Conservation (phyloP, 352 stramenopile species). For the Pilasporangium apinafurcum region DNA sequence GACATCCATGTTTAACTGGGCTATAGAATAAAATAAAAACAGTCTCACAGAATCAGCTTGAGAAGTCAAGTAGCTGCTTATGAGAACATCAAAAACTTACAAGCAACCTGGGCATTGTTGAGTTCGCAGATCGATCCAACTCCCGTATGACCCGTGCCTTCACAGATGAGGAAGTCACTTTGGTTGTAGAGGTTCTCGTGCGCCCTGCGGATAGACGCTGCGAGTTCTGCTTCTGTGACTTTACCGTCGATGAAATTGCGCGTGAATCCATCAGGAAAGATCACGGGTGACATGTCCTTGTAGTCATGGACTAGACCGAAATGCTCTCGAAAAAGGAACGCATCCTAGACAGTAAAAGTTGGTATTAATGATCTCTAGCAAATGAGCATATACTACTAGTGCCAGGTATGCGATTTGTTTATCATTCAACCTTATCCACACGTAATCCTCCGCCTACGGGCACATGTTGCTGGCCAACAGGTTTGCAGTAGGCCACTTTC, state of each 20-base stretch:
- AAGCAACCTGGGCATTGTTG: constrained; percentile 87
- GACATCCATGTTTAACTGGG: constrained; percentile 74
- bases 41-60: not conserved
- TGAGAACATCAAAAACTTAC: constrained; percentile 15
- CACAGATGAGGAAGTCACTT: constrained; percentile 92
- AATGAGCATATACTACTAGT: too few relatives aligned
- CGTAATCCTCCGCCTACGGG: constrained; percentile 72
- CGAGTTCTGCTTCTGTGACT: constrained; percentile 78
- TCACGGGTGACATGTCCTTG: constrained; percentile 95
- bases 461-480: constrained; percentile 93
- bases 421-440: constrained; percentile 68
- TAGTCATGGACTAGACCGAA: constrained; percentile 96
- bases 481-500: constrained; percentile 92
- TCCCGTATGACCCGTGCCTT: constrained; percentile 92
- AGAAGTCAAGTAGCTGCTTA: not conserved
- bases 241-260: constrained; percentile 96
- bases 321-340: constrained; percentile 94
- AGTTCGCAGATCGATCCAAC: constrained; percentile 88
- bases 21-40: constrained; percentile 11
- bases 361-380: too few relatives aligned
- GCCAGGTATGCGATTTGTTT: not conserved
- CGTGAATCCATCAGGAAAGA: constrained; percentile 96
- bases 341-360: too few relatives aligned
- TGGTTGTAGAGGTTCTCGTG: constrained; percentile 73
- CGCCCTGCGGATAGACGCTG: constrained; percentile 70